A percentile compares a stretch with the other conserved stretches of the same genome.
phyloP scores from a whole-genome alignment of 768 basidiomycete species.

The Russula ochroleuca region DNA sequence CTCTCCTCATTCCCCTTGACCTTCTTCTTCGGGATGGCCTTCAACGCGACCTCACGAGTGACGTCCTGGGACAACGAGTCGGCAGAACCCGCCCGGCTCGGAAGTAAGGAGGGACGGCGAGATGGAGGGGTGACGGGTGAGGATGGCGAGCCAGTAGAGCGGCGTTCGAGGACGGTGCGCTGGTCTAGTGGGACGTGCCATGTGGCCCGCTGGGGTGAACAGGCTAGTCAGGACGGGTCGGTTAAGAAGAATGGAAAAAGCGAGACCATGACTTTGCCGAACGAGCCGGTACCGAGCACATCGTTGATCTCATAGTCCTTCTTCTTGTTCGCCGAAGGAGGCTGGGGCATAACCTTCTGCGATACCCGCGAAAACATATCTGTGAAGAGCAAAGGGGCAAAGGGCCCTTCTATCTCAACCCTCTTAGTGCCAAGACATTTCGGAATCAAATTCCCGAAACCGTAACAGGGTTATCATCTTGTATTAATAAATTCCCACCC shows the following conservation, averaged over 20 bases:
- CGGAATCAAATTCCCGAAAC: background rate
- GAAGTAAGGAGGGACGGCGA: background rate
- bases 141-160: slow-evolving; percentile 37
- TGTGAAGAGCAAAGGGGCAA: background rate
- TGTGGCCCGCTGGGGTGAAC: slow-evolving; percentile 53
- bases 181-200: slow-evolving; percentile 72
- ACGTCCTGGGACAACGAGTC: slow-evolving; percentile 29
- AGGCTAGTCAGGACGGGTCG: background rate
- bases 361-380: slow-evolving; percentile 32
- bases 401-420: background rate
- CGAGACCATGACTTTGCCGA: slow-evolving; percentile 80
- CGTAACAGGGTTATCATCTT: background rate
- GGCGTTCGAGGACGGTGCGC: slow-evolving; percentile 50
- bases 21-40: slow-evolving; percentile 93
- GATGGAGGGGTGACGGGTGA: background rate
- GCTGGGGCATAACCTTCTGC: slow-evolving; percentile 72
- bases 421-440: background rate
- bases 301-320: slow-evolving; percentile 70
- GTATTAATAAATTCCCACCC: background rate
- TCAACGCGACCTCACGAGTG: slow-evolving; percentile 75
- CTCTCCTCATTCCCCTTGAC: slow-evolving; percentile 86
- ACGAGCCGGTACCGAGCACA: slow-evolving; percentile 76
- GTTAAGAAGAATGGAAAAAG: slow-evolving; percentile 6
- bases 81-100: background rate
- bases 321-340: slow-evolving; percentile 84